A percentile compares a stretch with the other conserved stretches of the same genome.
Evolutionary conservation across 169 alveolate species (phyloP).

Genomic region (Plasmodium yoelii): DNA sequence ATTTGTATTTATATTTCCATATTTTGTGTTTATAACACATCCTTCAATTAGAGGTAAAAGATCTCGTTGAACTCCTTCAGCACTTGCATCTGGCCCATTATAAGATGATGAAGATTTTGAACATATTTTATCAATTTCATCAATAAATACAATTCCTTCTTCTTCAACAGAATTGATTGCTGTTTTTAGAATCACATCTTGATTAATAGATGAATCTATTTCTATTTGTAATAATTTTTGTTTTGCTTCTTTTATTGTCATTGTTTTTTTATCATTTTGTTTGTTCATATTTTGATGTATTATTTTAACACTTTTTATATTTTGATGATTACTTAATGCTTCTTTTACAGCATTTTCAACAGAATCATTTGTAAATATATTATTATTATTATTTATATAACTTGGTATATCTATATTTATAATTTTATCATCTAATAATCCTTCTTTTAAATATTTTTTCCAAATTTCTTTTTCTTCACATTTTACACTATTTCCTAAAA

Average conservation of each 20-base stretch:
- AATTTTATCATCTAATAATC: conserved; percentile 82
- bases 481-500: conserved; percentile 79
- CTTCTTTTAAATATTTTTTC: conserved; percentile 82
- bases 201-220: conserved; percentile 70
- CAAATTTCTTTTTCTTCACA: conserved; percentile 82
- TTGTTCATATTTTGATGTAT: conserved; percentile 59
- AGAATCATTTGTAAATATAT: conserved; percentile 59
- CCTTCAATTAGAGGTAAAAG: conserved; percentile 93
- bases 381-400: conserved; percentile 32
- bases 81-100: conserved; percentile 89
- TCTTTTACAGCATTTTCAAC: conserved; percentile 68
- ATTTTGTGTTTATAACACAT: conserved; percentile 87
- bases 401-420: conserved; percentile 82
- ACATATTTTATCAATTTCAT: conserved; percentile 93
- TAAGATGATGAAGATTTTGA: conserved; percentile 76
- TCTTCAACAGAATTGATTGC: conserved; percentile 87
- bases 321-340: conserved; percentile 73
- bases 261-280: conserved; percentile 74
- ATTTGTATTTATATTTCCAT: conserved; percentile 90
- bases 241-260: conserved; percentile 81
- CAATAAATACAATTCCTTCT: conserved; percentile 93
- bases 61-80: conserved; percentile 94
- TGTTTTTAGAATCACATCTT: conserved; percentile 82
- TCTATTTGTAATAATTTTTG: conserved; percentile 77
- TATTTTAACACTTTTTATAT: conserved; percentile 67